A percentile compares a stretch with the other conserved stretches of the same genome.
Conservation (phyloP, 352 stramenopile species). For the Phytopythium boreale region DNA sequence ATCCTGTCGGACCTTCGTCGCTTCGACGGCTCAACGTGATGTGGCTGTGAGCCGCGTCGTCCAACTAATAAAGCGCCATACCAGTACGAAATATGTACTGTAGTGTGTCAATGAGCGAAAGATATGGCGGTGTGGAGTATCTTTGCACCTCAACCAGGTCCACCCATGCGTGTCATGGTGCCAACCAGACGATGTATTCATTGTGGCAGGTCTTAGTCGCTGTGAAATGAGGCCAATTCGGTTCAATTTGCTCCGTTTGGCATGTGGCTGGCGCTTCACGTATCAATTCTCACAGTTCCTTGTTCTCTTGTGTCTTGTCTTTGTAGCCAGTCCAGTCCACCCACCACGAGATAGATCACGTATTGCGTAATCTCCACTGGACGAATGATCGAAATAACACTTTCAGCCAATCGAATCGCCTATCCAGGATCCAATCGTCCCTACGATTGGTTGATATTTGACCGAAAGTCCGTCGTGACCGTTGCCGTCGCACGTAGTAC, state of each 20-base stretch:
- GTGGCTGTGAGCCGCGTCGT: neutral
- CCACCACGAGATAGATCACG: too few relatives aligned
- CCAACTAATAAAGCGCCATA: too few relatives aligned
- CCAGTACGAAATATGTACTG: neutral
- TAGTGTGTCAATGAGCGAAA: neutral
- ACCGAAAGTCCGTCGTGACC: neutral
- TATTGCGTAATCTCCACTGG: neutral
- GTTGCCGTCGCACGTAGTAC: too few relatives aligned
- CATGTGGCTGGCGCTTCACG: neutral
- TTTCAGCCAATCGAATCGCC: neutral
- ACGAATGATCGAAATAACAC: too few relatives aligned
- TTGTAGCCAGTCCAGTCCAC: neutral
- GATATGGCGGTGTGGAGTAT: neutral
- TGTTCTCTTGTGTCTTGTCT: neutral
- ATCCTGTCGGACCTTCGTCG: conserved; percentile 10
- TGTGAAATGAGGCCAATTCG: too few relatives aligned
- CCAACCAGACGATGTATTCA: neutral
- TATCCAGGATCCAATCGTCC: too few relatives aligned
- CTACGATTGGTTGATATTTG: neutral
- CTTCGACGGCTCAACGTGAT: neutral
- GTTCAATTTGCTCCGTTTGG: too few relatives aligned
- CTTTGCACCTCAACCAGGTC: neutral
- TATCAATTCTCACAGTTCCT: neutral
- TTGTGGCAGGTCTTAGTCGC: neutral
- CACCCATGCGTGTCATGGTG: neutral